phyloP scores from a whole-genome alignment of 2,329 filamentous ascomycete genomes.

The Arthrinium puccinioides region DNA sequence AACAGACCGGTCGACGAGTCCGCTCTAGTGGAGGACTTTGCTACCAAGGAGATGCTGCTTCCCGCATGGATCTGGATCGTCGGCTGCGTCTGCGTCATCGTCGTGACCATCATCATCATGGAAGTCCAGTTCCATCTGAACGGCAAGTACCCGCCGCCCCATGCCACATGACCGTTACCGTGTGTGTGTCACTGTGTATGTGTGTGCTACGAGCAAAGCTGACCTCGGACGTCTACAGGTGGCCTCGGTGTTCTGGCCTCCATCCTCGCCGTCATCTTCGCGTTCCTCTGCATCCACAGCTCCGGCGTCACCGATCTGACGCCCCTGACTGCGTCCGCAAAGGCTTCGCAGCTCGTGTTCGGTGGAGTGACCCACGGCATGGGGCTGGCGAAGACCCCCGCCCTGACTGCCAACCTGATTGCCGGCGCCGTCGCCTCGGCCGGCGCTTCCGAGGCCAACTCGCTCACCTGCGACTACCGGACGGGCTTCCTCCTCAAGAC shows the following conservation, averaged over 20 bases:
- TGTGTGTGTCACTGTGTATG: too few relatives aligned
- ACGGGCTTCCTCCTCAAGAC: slow-evolving; percentile 61
- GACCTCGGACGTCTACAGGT: neutral
- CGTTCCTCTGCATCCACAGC: slow-evolving; percentile 54
- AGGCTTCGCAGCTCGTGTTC: slow-evolving; percentile 62
- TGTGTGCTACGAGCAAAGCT: neutral
- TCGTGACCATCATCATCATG: slow-evolving; percentile 42
- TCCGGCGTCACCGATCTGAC: slow-evolving; percentile 54
- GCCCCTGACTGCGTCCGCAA: slow-evolving; percentile 58
- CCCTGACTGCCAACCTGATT: slow-evolving; percentile 59
- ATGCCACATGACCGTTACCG: too few relatives aligned
- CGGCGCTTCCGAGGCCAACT: slow-evolving; percentile 46
- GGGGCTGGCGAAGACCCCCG: slow-evolving; percentile 39
- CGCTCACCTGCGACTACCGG: slow-evolving; percentile 57
- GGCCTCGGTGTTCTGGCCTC: slow-evolving; percentile 49
- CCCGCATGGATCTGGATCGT: slow-evolving; percentile 45
- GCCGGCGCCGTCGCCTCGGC: slow-evolving; percentile 52
- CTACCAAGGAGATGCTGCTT: slow-evolving; percentile 37
- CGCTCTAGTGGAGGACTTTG: slow-evolving; percentile 47
- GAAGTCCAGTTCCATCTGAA: slow-evolving; percentile 47
- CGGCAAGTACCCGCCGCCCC: slow-evolving; percentile 15
- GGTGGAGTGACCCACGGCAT: slow-evolving; percentile 55
- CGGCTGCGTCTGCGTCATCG: slow-evolving; percentile 41
- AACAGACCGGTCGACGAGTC: too few relatives aligned
- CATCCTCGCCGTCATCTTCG: slow-evolving; percentile 53